phyloP scores from a whole-genome alignment of 768 basidiomycete genomes.

The Tephrocybe sp. region DNA sequence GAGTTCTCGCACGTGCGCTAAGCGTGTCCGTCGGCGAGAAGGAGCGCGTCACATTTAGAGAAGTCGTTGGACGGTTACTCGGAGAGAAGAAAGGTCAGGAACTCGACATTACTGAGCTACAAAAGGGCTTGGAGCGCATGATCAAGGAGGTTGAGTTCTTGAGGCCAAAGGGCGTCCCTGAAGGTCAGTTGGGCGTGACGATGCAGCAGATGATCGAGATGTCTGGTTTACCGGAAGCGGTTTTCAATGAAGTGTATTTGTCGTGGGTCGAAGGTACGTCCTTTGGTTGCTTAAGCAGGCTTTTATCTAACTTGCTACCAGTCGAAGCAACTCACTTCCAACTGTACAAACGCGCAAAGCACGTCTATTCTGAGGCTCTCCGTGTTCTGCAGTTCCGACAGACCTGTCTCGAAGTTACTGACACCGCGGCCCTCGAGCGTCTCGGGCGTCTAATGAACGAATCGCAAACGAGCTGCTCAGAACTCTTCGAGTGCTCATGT shows the following conservation, averaged over 20 bases:
- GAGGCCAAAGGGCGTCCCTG: conserved; percentile 36
- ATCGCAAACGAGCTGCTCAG: conserved; percentile 69
- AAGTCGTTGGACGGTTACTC: conserved; percentile 61
- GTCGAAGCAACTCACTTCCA: conserved; percentile 83
- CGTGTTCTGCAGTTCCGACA: conserved; percentile 80
- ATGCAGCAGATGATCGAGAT: conserved; percentile 73
- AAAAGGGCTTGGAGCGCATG: conserved; percentile 46
- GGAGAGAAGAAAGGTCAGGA: conserved; percentile 48
- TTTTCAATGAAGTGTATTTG: conserved; percentile 69
- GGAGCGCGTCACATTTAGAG: conserved; percentile 64
- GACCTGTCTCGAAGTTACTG: conserved; percentile 51
- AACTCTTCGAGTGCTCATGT: conserved; percentile 78
- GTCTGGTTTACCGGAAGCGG: conserved; percentile 52
- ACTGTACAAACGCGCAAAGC: conserved; percentile 78
- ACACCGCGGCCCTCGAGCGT: conserved; percentile 33
- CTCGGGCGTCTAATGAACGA: conserved; percentile 80
- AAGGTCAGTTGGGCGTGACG: conserved; percentile 61
- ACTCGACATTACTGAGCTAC: conserved; percentile 45
- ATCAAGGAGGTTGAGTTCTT: conserved; percentile 51
- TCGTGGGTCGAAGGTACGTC: conserved; percentile 77
- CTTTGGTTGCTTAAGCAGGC: not conserved
- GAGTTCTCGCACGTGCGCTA: conserved; percentile 65
- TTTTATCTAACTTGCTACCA: conserved; percentile 24
- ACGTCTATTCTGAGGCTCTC: conserved; percentile 79
- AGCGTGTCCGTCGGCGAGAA: conserved; percentile 39